These are phyloP conservation scores for Kodamaea sp. DNA, from an alignment of 1,139 yeast genomes.

Conservation along the genomic window DNA sequence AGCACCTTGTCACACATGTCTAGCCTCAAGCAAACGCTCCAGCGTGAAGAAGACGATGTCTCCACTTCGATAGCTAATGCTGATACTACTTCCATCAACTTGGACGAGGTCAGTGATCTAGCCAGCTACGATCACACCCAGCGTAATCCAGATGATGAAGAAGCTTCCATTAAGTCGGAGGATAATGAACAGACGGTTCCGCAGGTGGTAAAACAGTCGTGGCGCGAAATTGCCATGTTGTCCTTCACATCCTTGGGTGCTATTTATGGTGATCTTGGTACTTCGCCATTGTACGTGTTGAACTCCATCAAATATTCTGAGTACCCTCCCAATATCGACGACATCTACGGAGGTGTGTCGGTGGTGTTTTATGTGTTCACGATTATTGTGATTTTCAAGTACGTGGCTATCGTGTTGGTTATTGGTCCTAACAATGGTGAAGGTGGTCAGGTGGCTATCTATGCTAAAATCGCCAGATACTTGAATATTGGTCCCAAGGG, in stretches of 20 bases:
- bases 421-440: conserved; percentile 59
- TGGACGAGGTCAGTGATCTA: conserved; percentile 1
- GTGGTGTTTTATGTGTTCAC: conserved; percentile 57
- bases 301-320: conserved; percentile 43
- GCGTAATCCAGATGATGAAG: conserved; percentile 12
- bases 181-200: conserved; percentile 3
- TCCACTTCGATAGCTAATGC: conserved; percentile 2
- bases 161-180: conserved; percentile 13
- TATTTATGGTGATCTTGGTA: conserved; percentile 63
- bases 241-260: conserved; percentile 52
- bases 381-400: conserved; percentile 52
- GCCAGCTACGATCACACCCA: background rate
- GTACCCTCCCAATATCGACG: conserved; percentile 34
- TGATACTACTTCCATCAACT: conserved; percentile 3
- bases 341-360: conserved; percentile 53
- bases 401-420: conserved; percentile 46
- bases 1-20: conserved; percentile 4
- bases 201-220: conserved; percentile 17
- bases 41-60: background rate
- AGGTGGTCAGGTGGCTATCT: conserved; percentile 64
- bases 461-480: conserved; percentile 54
- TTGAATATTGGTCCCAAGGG: conserved; percentile 51
- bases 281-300: conserved; percentile 58
- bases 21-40: conserved; percentile 4
- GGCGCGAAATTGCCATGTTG: conserved; percentile 26